These are phyloP conservation scores for Ceratobasidium sp. DNA, from an alignment of 1,284 basidiomycete species.

Conservation along the genomic window DNA sequence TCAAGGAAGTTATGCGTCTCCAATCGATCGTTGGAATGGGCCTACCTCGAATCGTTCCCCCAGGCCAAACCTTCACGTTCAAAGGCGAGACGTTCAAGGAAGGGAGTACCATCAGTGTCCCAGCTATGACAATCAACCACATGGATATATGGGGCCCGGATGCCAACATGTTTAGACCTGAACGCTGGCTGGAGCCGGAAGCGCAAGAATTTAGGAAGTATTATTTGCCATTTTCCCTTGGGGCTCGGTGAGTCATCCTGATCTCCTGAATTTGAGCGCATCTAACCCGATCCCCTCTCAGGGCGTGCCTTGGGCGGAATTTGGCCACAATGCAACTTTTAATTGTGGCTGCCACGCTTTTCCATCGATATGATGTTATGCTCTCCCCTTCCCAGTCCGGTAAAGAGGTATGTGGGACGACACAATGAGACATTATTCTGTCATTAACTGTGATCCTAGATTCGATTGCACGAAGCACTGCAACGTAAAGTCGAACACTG, in stretches of 20 bases:
- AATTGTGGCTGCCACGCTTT: constrained; percentile 65
- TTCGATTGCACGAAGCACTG: too few species aligned
- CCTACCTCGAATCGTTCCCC: constrained; percentile 43
- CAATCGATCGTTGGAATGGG: constrained; percentile 47
- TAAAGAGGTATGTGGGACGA: too few species aligned
- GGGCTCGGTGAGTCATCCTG: background rate
- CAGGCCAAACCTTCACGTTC: background rate
- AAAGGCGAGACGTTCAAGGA: background rate
- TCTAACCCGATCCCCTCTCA: too few species aligned
- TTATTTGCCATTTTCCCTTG: background rate
- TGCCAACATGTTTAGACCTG: constrained; percentile 44
- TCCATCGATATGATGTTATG: constrained; percentile 73
- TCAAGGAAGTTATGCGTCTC: constrained; percentile 47
- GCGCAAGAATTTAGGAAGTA: constrained; percentile 39
- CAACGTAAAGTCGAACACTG: too few species aligned
- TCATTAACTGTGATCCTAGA: too few species aligned
- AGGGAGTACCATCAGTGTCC: constrained; percentile 46
- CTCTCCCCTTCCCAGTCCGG: too few species aligned
- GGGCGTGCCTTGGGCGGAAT: too few species aligned
- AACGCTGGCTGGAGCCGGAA: constrained; percentile 46
- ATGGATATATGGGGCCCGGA: constrained; percentile 45
- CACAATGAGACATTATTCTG: too few species aligned
- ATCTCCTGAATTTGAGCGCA: too few species aligned
- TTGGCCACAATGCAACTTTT: too few species aligned
- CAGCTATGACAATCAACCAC: constrained; percentile 46